phyloP scores from a whole-genome alignment of 441 rosid genomes.

The Euphorbia schlechtendalii region DNA sequence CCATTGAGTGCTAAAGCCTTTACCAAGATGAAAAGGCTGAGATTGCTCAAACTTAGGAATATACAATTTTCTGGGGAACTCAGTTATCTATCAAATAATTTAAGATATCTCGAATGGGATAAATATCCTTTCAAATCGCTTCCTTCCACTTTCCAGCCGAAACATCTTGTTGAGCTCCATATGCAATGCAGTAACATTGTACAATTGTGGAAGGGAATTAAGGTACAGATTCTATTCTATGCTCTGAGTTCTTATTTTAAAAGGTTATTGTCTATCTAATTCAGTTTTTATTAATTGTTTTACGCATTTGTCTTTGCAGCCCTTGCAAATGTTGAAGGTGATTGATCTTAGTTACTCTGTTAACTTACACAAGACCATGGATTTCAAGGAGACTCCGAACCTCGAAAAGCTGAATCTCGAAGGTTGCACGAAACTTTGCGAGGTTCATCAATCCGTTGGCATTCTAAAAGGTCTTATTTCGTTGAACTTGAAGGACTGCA shows the following conservation, averaged over 20 bases:
- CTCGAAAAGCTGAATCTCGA: constrained; percentile 15
- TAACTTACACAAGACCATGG: constrained; percentile 13
- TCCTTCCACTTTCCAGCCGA: constrained; percentile 13
- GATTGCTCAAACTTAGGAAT: constrained; percentile 17
- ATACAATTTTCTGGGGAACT: constrained; percentile 2
- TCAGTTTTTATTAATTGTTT: background rate
- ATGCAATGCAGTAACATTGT: constrained; percentile 17
- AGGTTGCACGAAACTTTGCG: background rate
- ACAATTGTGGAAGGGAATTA: constrained; percentile 16
- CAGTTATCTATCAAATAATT: constrained; percentile 15
- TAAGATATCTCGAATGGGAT: constrained; percentile 25
- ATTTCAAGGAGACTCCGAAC: constrained; percentile 9
- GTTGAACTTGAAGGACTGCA: constrained; percentile 14
- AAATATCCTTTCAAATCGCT: constrained; percentile 18
- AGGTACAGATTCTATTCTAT: constrained; percentile 4
- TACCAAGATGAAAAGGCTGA: constrained; percentile 19
- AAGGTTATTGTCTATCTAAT: background rate
- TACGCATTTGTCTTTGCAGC: constrained; percentile 14
- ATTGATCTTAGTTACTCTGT: constrained; percentile 32
- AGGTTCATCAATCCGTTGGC: constrained; percentile 9
- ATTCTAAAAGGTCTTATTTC: background rate
- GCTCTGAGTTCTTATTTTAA: background rate
- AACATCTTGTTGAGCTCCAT: constrained; percentile 18
- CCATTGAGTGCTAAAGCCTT: constrained; percentile 16
- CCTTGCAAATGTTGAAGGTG: constrained; percentile 24